A percentile compares a stretch with the other conserved stretches of the same genome.
Evolutionary conservation across 2,329 filamentous ascomycete genomes (phyloP).

Genomic region (Aspergillus versicolor): DNA sequence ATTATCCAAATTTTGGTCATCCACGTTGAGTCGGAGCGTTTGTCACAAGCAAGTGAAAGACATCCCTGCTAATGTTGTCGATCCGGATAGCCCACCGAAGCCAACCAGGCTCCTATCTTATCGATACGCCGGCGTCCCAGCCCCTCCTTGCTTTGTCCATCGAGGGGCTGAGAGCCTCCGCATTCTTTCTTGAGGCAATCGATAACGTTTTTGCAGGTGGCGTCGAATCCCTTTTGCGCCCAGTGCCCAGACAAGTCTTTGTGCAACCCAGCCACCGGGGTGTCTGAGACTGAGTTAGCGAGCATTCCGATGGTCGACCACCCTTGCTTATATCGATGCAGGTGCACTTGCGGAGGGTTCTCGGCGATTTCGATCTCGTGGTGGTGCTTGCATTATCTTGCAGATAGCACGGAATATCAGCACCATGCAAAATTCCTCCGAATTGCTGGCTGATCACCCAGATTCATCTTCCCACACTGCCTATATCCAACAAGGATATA

Average conservation of each 20-base stretch:
- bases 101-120: background rate
- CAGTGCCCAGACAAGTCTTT: background rate
- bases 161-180: background rate
- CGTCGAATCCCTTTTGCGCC: background rate
- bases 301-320: background rate
- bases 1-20: background rate
- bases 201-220: background rate
- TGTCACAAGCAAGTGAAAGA: background rate
- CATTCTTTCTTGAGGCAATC: background rate
- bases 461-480: background rate
- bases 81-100: background rate
- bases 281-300: background rate
- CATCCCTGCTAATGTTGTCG: background rate
- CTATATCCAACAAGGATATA: background rate
- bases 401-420: background rate
- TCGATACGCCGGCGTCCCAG: slow-evolving; percentile 2
- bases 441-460: background rate
- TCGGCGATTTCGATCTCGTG: background rate
- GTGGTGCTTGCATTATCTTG: background rate
- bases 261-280: background rate
- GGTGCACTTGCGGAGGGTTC: background rate
- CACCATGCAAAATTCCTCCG: background rate
- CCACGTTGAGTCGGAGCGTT: background rate
- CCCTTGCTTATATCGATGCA: background rate
- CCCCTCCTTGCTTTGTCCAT: slow-evolving; percentile 2